Base-by-base conservation (phyloP, 371 early-diverging fungal species). In the Mortierella sp. region DNA sequence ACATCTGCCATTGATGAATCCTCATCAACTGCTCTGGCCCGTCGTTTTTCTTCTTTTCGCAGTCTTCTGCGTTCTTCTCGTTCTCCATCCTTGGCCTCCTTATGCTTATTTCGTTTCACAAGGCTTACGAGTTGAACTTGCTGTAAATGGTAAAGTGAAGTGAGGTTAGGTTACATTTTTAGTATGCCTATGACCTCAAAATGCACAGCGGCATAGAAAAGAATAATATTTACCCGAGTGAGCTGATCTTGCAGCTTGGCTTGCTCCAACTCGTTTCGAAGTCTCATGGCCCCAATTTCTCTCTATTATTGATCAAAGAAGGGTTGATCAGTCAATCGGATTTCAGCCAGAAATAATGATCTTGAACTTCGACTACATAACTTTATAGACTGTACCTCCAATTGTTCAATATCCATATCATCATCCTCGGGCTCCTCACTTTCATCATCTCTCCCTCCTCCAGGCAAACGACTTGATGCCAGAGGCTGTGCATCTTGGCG, bases 361-460 rank as follows among this genome's bases (percentile, higher is more conserved):
- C 26, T 24, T 9, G 37, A 35, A 0, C 1, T 24, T 43, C 9
- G 2, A 4, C 32, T 32, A 5, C 24, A 49, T 18, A 22, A 26
- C 54, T 65, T 22, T 37, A n/a, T 28, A 51, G 16, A 43, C 1
- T 1, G 11, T 84, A 84, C 85, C 74, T 84, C 75, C 18, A 84
- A 43, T 32, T 79, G 62, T 68, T 77, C 71, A 52, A 84, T 73
- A 16, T 84, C 85, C 73, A 80, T 78, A 24, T 83, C 79, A 28
- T 83, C 80, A 55, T 80, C 77, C 32, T 83, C 85, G 30, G 77
- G 81, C 55, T 85, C 85, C 22, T 77, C 85, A 28, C 78, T 84
- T 22, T 72, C 75, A 20, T 75, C 75, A 60, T 78, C 77, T 18
- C 58, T 68, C 0, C 74, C 74, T 6, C 61, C 65, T 8, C 47